Evolutionary conservation across 1,284 basidiomycete species (phyloP), one percentile per base, ranked within the genome.

Genomic region (Phellinidium pouzarii): DNA sequence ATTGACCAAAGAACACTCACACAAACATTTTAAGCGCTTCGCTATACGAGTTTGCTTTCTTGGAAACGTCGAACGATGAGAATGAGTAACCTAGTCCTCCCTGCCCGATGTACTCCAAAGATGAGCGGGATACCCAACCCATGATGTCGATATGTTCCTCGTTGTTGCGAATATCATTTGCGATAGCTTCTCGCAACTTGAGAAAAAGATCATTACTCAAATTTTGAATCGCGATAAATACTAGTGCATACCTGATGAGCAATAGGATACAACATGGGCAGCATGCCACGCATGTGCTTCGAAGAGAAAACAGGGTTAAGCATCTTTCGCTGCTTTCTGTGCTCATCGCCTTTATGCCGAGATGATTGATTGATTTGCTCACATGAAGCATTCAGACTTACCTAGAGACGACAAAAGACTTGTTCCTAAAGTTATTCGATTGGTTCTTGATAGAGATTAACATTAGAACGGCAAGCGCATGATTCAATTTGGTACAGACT

Each of bases 61-160:
- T 50, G 8, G n/a, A 7, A 19, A 26, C 26, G 14, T 56, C 57
- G 17, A 73, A 60, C 1, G 66, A 43, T 51, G 71, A 69, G 50
- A 75, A 75, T 0, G 69, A 69, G 55, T 73, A 67, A 1, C 73
- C 70, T 19, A 71, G 55, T 1, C 68, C 68, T 9, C 60, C 62
- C 58, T 65, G 64, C 8, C 65, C 65, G 38, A 70, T 62, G 20
- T 65, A 54, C 52, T 69, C 68, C 11, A 68, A 50, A 20, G 71
- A 68, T 4, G 64, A 61, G 19, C 66, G 64, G 1, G 65, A 60
- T 63, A 70, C 67, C 70, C 70, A 74, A 14, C 65, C 59, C 8
- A 69, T 50, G 23, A 74, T 52, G 64, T 77, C 60, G 64, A 75
- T 58, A 36, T 66, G 64, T 20, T 50, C 50, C 6, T 59, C 54